Conservation (phyloP, 1,284 basidiomycete genomes). For the Cutaneotrichosporon cyanovorans region DNA sequence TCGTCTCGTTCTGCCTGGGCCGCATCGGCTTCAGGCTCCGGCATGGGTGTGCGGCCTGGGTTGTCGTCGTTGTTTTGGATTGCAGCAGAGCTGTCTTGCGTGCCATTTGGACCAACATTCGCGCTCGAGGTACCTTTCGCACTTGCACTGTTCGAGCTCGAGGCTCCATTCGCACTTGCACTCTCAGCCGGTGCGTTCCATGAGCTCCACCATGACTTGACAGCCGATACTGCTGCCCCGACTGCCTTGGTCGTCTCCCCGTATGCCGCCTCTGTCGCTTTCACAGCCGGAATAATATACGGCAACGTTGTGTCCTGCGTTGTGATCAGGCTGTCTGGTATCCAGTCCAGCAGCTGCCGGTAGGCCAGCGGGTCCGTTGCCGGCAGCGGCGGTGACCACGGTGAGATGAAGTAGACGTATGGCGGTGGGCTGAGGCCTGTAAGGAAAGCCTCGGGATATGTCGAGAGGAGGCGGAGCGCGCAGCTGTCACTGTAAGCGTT, state of each 20-base stretch:
- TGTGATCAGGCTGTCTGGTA: constrained; percentile 34
- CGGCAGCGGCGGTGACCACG: constrained; percentile 38
- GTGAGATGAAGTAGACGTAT: constrained; percentile 32
- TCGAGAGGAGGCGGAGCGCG: constrained; percentile 31
- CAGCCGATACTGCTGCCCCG: constrained; percentile 5
- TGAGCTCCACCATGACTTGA: constrained; percentile 9
- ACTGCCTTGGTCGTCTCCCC: constrained; percentile 8
- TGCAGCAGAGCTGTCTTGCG: too few species aligned
- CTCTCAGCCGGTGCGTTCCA: not conserved
- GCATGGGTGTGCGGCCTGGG: too few species aligned
- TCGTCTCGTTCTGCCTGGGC: not conserved
- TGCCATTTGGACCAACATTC: too few species aligned
- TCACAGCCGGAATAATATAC: constrained; percentile 12
- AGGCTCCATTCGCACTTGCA: not conserved
- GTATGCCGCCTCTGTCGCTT: constrained; percentile 8
- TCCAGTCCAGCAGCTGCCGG: constrained; percentile 35
- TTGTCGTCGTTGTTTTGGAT: too few species aligned
- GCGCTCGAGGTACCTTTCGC: too few species aligned
- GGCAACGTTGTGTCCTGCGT: constrained; percentile 31
- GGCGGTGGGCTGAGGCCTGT: constrained; percentile 28
- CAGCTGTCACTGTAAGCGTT: constrained; percentile 15
- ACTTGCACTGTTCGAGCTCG: not conserved
- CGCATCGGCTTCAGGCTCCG: too few species aligned
- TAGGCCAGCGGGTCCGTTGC: constrained; percentile 31
- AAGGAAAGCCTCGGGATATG: constrained; percentile 24